Base-by-base conservation (phyloP, 306 rosid species). In the Myrica gale region DNA sequence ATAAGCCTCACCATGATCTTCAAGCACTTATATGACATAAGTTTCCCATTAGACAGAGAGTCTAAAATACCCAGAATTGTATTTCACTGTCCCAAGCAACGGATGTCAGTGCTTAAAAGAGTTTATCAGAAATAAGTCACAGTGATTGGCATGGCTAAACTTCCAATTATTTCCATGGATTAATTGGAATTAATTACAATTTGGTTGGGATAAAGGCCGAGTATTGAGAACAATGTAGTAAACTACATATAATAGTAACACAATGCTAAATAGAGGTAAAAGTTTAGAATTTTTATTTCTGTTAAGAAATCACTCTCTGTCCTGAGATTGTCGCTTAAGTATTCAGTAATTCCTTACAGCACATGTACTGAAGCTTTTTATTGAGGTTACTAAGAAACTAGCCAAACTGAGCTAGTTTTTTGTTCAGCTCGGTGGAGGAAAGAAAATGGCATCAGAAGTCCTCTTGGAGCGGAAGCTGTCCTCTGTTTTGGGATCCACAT, bases 401-500 rank as follows among this genome's bases (percentile, higher is more conserved):
- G 21, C 43, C 41, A 20, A 16, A 6, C 10, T 15, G 50, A 13
- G 45, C 62, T 12, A 47, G 10, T 52, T 4, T 66, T 12, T 32
- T 43, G 70, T 75, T 85, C 86, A 87, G 21, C 84, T 84, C 23
- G 96, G 84, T 47, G 98, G 98, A 65, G 97, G 91, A 85, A 93
- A 93, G 91, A 93, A 93, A 77, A 91, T 81, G 44, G 88, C 96
- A 84, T 86, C 93, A 1, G 87, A 51, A 55, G 83, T 79, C 84
- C 98, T 91, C 88, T 87, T 93, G 39, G 96, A 90, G 56, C 94
- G 85, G 89, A 93, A 93, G 0, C 20, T 83, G 43, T 93, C 65
- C 82, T 86, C 94, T 20, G 86, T 67, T 7, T 79, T 87, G 1
- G 91, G 21, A 37, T 85, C 93, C 11, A 93, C 96, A 52, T 89